Evolutionary conservation across 495 filamentous ascomycete genomes (phyloP).

Genomic region (Polyplosphaeria fusca): DNA sequence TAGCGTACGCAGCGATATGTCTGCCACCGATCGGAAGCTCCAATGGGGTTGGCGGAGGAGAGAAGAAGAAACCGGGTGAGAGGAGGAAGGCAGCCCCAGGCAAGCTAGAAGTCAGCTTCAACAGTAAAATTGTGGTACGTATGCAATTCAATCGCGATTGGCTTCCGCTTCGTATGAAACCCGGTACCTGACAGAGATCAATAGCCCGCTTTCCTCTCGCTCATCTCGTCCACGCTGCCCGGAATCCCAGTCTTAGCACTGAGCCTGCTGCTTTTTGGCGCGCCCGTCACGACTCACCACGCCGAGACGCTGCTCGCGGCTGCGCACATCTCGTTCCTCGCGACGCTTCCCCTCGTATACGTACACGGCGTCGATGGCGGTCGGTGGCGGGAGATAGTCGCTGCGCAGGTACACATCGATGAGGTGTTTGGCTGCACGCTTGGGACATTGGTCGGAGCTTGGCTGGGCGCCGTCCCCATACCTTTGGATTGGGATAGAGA

Average conservation of each 20-base stretch:
- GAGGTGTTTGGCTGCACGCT: constrained; percentile 65
- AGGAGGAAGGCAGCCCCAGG: constrained; percentile 34
- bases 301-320: constrained; percentile 74
- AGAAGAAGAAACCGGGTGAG: constrained; percentile 37
- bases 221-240: constrained; percentile 55
- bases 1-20: constrained; percentile 66
- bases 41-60: constrained; percentile 19
- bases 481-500: constrained; percentile 94
- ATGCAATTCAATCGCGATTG: too few species aligned
- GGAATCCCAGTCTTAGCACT: constrained; percentile 60
- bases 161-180: too few species aligned
- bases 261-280: constrained; percentile 81
- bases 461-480: constrained; percentile 86
- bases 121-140: constrained; percentile 38
- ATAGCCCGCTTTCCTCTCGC: constrained; percentile 61
- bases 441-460: constrained; percentile 63
- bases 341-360: constrained; percentile 73
- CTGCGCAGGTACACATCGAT: constrained; percentile 57
- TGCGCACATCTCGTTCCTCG: constrained; percentile 74
- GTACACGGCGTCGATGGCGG: constrained; percentile 71
- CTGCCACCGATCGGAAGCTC: constrained; percentile 58
- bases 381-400: constrained; percentile 70
- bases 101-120: constrained; percentile 25
- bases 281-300: constrained; percentile 80
- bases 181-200: too few species aligned